Base-by-base conservation (phyloP, 2,329 filamentous ascomycete genomes). In the Tothia fuscella region DNA sequence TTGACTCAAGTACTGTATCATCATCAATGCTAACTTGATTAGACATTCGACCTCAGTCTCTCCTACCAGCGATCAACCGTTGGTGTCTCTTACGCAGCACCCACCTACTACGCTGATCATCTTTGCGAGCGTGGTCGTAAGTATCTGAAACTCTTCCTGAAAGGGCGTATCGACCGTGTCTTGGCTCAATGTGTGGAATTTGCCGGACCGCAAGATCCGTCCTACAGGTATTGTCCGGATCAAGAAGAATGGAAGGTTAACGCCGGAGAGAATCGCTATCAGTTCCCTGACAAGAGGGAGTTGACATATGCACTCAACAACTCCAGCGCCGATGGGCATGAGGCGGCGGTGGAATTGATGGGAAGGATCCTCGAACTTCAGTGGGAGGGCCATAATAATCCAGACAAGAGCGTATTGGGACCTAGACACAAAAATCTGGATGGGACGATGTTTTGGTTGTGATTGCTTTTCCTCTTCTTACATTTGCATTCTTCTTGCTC, bases 51-150 rank as follows among this genome's bases (percentile, higher is more conserved):
- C 1, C 46, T 64, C 16, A 62, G 56, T 51, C 57, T 52, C 48
- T 49, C 51, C 4, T 64, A 59, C 38, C 54, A 50, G 6, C 50
- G 56, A 1, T 47, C 58, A 0, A 57, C 52, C 0, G 45, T 38
- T 3, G 51, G 48, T 0, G 57, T 64, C 1, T 61, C 58, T 0
- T 63, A 64, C 36, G 51, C 48, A 3, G 34, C 57, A 1, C 59
- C 60, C 0, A 54, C 61, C 1, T 64, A 64, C 53, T 59, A 58
- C 42, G 60, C 61, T 6, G 59, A 64, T 39, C 52, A 53, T 2
- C 53, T 65, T 2, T 64, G 59, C 46, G 61, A 63, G 14, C 55
- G 60, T 3, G 59, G 49, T 1, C 47, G 53, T 2, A 19, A 17
- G 12, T 61, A 58, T 39, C 43, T 60, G 3, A 45, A 50, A 2